These are phyloP conservation scores for Parietaria judaica DNA, from an alignment of 306 rosid species.

Conservation along the genomic window DNA sequence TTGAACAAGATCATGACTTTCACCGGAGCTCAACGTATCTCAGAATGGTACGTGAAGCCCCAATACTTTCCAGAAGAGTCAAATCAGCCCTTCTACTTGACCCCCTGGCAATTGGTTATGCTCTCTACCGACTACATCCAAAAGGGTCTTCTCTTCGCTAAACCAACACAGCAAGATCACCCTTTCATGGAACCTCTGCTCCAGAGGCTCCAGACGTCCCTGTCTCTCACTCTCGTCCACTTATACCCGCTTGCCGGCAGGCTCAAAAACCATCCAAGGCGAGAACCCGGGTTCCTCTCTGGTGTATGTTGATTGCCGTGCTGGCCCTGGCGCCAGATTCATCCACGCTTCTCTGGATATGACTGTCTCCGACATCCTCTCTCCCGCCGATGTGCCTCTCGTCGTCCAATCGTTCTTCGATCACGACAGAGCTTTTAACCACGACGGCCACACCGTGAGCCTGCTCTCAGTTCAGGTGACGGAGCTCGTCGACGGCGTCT, in stretches of 20 bases:
- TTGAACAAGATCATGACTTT: constrained; percentile 8
- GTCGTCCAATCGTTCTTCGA: not conserved
- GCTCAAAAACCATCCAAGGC: not conserved
- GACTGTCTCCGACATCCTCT: not conserved
- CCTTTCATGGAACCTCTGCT: constrained; percentile 22
- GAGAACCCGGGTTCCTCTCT: not conserved
- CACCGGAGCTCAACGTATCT: constrained; percentile 7
- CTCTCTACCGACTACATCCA: constrained; percentile 46
- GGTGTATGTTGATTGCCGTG: not conserved
- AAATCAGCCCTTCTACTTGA: constrained; percentile 24
- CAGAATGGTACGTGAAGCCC: constrained; percentile 29
- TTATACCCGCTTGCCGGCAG: constrained; percentile 44
- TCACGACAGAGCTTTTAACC: not conserved
- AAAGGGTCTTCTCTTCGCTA: constrained; percentile 17
- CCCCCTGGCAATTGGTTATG: constrained; percentile 36
- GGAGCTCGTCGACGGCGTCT: not conserved
- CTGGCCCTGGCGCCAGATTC: not conserved
- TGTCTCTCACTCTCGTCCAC: constrained; percentile 43
- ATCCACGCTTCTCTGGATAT: not conserved
- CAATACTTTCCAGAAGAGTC: constrained; percentile 11
- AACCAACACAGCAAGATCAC: not conserved
- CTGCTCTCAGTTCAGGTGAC: constrained; percentile 2
- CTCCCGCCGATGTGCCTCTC: not conserved
- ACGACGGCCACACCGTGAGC: not conserved
- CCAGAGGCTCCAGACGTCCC: constrained; percentile 36